A percentile compares a stretch with the other conserved stretches of the same genome.
Evolutionary conservation across 2,329 filamentous ascomycete genomes (phyloP).

Genomic region (Plectosphaerella plurivora): DNA sequence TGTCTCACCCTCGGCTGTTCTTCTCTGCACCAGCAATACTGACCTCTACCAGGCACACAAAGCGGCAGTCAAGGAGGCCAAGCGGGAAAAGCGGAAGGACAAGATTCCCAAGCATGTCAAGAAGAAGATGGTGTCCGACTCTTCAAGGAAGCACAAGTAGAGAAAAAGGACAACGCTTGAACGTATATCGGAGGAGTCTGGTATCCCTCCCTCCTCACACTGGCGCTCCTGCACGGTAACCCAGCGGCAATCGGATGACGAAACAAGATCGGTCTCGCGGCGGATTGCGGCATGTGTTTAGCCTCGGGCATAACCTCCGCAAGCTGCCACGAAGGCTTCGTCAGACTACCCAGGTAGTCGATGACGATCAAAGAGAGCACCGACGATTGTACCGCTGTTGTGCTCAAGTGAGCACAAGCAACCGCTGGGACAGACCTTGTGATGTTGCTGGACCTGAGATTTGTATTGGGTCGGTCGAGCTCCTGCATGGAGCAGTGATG

Average conservation of each 20-base stretch:
- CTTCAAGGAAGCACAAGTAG: constrained; percentile 60
- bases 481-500: too few species aligned
- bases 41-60: constrained; percentile 60
- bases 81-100: constrained; percentile 84
- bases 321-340: constrained; percentile 18
- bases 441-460: background rate
- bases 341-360: constrained; percentile 31
- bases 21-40: constrained; percentile 5
- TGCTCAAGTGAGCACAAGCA: background rate
- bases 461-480: too few species aligned
- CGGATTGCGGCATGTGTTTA: constrained; percentile 13
- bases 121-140: constrained; percentile 72
- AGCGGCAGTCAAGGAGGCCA: constrained; percentile 87
- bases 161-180: constrained; percentile 6
- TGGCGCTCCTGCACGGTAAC: background rate
- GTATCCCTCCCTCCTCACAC: background rate
- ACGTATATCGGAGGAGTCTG: background rate
- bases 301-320: constrained; percentile 33
- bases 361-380: constrained; percentile 60
- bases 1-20: constrained; percentile 3
- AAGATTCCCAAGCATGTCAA: constrained; percentile 98
- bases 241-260: constrained; percentile 41
- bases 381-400: constrained; percentile 33
- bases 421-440: background rate
- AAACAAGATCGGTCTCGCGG: constrained; percentile 21